A percentile compares a stretch with the other conserved stretches of the same genome.
These are phyloP conservation scores for Poa annua DNA, from an alignment of 176 grass and related monocot genomes.

Conservation along the genomic window DNA sequence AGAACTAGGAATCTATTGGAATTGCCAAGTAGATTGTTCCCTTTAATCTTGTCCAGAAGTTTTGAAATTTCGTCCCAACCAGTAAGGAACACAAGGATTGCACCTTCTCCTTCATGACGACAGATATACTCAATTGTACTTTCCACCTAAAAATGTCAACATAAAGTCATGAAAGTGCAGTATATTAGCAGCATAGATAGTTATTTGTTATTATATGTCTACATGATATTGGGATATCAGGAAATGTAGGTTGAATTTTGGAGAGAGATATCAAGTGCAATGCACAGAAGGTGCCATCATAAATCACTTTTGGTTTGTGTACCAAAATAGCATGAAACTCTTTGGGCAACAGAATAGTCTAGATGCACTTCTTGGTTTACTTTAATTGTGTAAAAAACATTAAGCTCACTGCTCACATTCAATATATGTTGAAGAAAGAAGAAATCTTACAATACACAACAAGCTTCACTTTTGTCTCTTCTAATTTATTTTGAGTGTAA, in stretches of 20 bases:
- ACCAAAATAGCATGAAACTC: neutral
- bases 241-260: neutral
- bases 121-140: slow-evolving; percentile 86
- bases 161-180: slow-evolving; percentile 21
- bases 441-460: neutral
- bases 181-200: slow-evolving; percentile 25
- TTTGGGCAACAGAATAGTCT: neutral
- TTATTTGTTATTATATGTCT: neutral
- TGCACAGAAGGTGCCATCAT: neutral
- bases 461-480: slow-evolving; percentile 12
- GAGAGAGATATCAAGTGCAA: slow-evolving; percentile 24
- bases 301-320: slow-evolving; percentile 22
- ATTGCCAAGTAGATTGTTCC: slow-evolving; percentile 75
- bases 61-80: slow-evolving; percentile 99
- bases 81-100: slow-evolving; percentile 96
- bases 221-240: neutral
- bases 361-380: neutral
- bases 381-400: slow-evolving; percentile 6
- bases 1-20: slow-evolving; percentile 76
- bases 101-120: slow-evolving; percentile 77
- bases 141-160: slow-evolving; percentile 73
- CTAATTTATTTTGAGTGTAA: neutral
- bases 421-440: neutral
- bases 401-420: neutral
- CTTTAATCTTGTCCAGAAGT: slow-evolving; percentile 87